Base-by-base conservation (phyloP, 495 filamentous ascomycete genomes). In the Penicillium dipodomyicola region DNA sequence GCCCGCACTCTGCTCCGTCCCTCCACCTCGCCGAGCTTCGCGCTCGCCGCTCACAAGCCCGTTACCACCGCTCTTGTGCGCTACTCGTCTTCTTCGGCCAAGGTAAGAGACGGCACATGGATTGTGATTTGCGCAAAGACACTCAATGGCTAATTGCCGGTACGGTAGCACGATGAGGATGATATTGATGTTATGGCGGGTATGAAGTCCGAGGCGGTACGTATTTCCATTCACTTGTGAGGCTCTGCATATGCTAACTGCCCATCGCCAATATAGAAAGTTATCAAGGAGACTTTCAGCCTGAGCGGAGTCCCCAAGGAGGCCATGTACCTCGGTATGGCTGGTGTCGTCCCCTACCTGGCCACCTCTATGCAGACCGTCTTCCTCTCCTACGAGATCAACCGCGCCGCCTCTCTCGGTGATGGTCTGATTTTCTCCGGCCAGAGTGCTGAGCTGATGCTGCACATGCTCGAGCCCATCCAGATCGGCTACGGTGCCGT, bases 401-500 rank as follows among this genome's bases (percentile, higher is more conserved):
- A 88, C 72, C 81, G 86, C 60, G 77, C 84, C 14, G 73, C 76
- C 56, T 57, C 69, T 39, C 76, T 77, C n/a, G 85, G 86, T 30
- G 67, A 78, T 1, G 90, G 87, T 19, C 77, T 80, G 50, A 65
- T 95, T 52, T 72, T 96, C 61, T 82, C 78, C 45, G 84, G 83
- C 47, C 81, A 91, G 45, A 88, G 80, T 10, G 93, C 92, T 32
- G 80, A 87, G 49, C 68, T 87, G 15, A 73, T 92, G 59, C 80
- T 98, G 12, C 82, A 90, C 61, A 71, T 93, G 42, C 78, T 96
- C 39, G 92, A 97, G 74, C 95, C 92, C 22, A 76, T 97, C 62
- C 94, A 98, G 73, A 78, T 97, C 49, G 94, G 90, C 49, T 96
- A 94, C 64, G 94, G 94, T 52, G 94, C 94, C 43, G 85, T 96